phyloP scores from a whole-genome alignment of 176 grass and related monocot genomes.

The Saccharum officinarum region DNA sequence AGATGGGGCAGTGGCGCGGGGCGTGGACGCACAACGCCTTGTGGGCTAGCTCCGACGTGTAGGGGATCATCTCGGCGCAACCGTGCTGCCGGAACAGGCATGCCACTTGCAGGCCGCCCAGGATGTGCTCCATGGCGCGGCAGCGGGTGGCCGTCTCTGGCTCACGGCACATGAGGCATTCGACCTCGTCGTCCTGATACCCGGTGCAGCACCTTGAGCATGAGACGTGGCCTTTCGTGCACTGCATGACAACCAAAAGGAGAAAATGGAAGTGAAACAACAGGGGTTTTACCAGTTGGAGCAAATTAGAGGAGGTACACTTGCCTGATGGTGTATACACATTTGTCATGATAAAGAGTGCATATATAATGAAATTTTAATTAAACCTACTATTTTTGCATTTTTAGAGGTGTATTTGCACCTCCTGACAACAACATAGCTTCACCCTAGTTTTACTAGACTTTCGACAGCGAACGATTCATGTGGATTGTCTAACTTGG shows the following conservation, averaged over 20 bases:
- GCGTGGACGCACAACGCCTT: background rate
- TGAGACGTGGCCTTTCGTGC: conserved; percentile 12
- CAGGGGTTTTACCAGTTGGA: too few species aligned
- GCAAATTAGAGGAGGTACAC: too few species aligned
- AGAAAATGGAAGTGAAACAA: too few species aligned
- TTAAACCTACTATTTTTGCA: too few species aligned
- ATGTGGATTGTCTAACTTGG: background rate
- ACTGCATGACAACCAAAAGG: conserved; percentile 2
- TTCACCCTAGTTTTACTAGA: too few species aligned
- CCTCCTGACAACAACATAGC: too few species aligned
- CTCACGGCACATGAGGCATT: conserved; percentile 26
- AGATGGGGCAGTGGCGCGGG: conserved; percentile 4
- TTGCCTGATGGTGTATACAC: too few species aligned
- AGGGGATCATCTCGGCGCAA: background rate
- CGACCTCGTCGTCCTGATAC: background rate
- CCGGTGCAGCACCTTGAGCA: background rate
- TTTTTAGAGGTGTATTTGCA: too few species aligned
- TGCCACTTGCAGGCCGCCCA: background rate
- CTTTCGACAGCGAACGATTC: background rate
- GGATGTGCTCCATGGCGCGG: conserved; percentile 22
- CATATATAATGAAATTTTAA: background rate
- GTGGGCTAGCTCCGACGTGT: background rate
- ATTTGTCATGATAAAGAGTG: too few species aligned
- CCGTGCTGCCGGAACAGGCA: conserved; percentile 11
- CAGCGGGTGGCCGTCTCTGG: conserved; percentile 19